These are phyloP conservation scores for Setaria viridis DNA, from an alignment of 202 grass and related monocot genomes.

Conservation along the genomic window DNA sequence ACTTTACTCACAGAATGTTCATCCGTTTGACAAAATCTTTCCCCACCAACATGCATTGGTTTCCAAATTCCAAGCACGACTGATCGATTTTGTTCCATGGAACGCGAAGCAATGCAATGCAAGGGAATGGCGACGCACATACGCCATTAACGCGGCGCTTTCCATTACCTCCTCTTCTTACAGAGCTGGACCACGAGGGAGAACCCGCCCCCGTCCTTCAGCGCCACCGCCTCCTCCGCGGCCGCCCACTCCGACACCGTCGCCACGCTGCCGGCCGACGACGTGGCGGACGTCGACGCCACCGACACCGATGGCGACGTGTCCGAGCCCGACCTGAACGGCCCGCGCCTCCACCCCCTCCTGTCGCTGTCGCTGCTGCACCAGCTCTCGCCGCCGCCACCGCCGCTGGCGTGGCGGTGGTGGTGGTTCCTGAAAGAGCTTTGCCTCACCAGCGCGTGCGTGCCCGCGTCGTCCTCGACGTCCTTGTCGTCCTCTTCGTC, in stretches of 20 bases:
- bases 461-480: background rate
- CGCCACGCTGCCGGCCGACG: constrained; percentile 52
- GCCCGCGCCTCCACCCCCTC: constrained; percentile 43
- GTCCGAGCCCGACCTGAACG: constrained; percentile 61
- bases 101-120: background rate
- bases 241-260: constrained; percentile 66
- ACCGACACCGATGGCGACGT: constrained; percentile 70
- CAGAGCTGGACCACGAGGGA: constrained; percentile 73
- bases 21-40: background rate
- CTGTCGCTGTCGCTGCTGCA: constrained; percentile 55
- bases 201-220: constrained; percentile 73
- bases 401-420: background rate
- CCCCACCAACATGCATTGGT: background rate
- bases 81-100: background rate
- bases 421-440: constrained; percentile 20
- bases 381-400: constrained; percentile 55
- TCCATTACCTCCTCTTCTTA: constrained; percentile 55
- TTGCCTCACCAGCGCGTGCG: background rate
- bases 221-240: constrained; percentile 60
- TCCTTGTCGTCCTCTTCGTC: constrained; percentile 27
- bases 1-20: constrained; percentile 20
- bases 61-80: constrained; percentile 11
- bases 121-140: background rate
- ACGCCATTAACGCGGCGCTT: background rate
- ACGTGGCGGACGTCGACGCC: constrained; percentile 57